Conservation (phyloP, 2,329 filamentous ascomycete species). For the Microsporum audouinii region DNA sequence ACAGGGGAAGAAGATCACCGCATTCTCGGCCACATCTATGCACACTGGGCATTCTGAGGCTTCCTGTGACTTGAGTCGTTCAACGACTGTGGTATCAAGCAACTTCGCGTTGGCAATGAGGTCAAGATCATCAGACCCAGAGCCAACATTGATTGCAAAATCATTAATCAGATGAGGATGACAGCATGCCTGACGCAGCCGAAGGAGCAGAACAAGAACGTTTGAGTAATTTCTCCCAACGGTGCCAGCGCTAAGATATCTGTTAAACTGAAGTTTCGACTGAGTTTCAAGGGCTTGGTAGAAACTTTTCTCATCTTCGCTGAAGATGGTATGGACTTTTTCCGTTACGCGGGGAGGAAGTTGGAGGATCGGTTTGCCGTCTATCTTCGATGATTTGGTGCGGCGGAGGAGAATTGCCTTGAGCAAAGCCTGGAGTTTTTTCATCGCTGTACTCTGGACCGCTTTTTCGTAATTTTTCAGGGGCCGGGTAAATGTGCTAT, state of each 20-base stretch:
- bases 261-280: constrained; percentile 62
- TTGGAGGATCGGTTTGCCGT: constrained; percentile 63
- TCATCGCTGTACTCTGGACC: constrained; percentile 47
- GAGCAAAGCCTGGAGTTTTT: constrained; percentile 59
- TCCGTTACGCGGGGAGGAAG: constrained; percentile 56
- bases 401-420: constrained; percentile 73
- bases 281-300: constrained; percentile 57
- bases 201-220: constrained; percentile 66
- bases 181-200: constrained; percentile 70
- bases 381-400: constrained; percentile 65
- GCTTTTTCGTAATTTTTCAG: constrained; percentile 33
- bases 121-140: constrained; percentile 40
- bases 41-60: constrained; percentile 74
- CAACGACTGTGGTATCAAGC: constrained; percentile 50
- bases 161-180: constrained; percentile 63
- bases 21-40: constrained; percentile 62
- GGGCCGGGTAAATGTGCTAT: constrained; percentile 43
- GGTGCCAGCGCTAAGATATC: constrained; percentile 57
- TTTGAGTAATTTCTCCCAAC: constrained; percentile 65
- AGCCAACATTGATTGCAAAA: constrained; percentile 41
- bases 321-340: constrained; percentile 53
- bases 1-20: constrained; percentile 68
- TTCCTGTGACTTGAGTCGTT: constrained; percentile 50
- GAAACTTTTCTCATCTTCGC: constrained; percentile 51
- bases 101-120: constrained; percentile 52